Base-by-base conservation (phyloP, 257 asterid species). In the Eustoma russellianum region DNA sequence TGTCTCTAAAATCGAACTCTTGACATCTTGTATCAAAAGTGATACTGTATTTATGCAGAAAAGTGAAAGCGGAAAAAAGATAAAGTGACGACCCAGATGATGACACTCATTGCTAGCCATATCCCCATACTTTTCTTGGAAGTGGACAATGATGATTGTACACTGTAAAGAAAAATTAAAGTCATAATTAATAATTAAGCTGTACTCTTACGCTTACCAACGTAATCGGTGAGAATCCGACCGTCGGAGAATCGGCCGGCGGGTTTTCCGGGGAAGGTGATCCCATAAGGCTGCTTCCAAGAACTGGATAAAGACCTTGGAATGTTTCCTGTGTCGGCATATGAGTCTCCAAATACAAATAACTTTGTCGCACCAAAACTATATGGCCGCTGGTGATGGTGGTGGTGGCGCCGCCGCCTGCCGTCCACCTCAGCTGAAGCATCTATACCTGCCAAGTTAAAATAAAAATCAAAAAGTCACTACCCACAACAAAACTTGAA, bases 181-280 rank as follows among this genome's bases (percentile, higher is more conserved):
- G 52, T 24, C 40, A 54, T 50, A 52, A 15, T 47, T 35, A 46
- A n/a, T n/a, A n/a, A 55, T 24, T 24, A 54, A 41, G 50, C 14
- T 44, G 35, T 9, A 14, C 13, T 13, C 8, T 41, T 9, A 14
- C n/a, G 11, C 8, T 41, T 77, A 84, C 99, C 97, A 7, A 92
- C 8, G 66, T 61, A 92, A 65, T 92, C 99, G 9, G 99, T 88
- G 75, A 88, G 80, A 9, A 92, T 76, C 13, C 93, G 94, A 52
- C 99, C 99, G 50, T 92, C 93, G 49, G 97, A 88, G 65, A 70
- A 92, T 8, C 98, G 71, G 60, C 98, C 98, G 66, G 95, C 65
- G 17, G 98, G 99, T 54, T 85, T 88, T 30, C 99, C 99, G 33
- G 99, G 99, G 40, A 83, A 83, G 59, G 95, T 88, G 70, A 60